These are phyloP conservation scores for Ilyonectria mors-panacis DNA, from an alignment of 2,329 filamentous ascomycete species.

Conservation along the genomic window DNA sequence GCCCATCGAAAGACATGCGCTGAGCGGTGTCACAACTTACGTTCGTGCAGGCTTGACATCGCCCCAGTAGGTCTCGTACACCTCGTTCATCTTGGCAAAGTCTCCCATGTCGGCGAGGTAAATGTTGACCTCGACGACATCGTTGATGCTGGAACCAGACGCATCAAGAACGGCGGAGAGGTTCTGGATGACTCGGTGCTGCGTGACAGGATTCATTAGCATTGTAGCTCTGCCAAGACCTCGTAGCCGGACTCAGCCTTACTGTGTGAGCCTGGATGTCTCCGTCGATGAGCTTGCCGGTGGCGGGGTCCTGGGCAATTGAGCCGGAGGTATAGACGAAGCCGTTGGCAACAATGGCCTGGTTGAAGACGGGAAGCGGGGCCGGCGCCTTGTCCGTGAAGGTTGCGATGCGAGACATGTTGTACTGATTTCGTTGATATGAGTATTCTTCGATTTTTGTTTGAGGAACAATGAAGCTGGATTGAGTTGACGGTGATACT, in stretches of 20 bases:
- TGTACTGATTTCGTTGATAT: neutral
- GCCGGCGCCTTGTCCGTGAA: slow-evolving; percentile 45
- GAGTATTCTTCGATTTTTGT: neutral
- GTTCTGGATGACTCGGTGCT: slow-evolving; percentile 76
- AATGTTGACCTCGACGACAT: slow-evolving; percentile 80
- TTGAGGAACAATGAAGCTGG: neutral
- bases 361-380: slow-evolving; percentile 40
- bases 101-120: slow-evolving; percentile 81
- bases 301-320: slow-evolving; percentile 72
- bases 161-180: slow-evolving; percentile 78
- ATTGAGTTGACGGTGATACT: neutral
- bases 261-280: slow-evolving; percentile 76
- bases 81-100: slow-evolving; percentile 81
- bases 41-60: slow-evolving; percentile 60
- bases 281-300: slow-evolving; percentile 74
- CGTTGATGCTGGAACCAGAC: slow-evolving; percentile 74
- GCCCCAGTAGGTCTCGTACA: slow-evolving; percentile 78
- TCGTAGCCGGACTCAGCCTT: slow-evolving; percentile 7
- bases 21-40: slow-evolving; percentile 29
- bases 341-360: slow-evolving; percentile 66
- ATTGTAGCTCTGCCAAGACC: neutral
- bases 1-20: neutral
- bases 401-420: slow-evolving; percentile 43
- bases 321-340: slow-evolving; percentile 80
- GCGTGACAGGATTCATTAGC: neutral